Evolutionary conservation across 371 early-diverging fungal genomes (phyloP).

Genomic region (Umbelopsis sp.): DNA sequence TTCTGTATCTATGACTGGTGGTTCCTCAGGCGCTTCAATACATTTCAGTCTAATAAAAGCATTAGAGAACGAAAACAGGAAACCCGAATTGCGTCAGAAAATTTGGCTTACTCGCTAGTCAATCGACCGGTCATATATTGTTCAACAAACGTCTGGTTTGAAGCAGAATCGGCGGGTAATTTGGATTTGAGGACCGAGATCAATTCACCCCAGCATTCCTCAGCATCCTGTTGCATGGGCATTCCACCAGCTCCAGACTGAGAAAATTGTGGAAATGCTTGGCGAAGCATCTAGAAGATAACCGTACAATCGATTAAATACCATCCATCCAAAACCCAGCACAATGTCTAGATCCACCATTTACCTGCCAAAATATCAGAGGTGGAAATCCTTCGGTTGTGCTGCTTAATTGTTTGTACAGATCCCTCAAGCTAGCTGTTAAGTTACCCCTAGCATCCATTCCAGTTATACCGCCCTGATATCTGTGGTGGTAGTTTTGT

Average conservation of each 20-base stretch:
- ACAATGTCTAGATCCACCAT: background rate
- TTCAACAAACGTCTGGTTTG: conserved; percentile 71
- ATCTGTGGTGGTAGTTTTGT: conserved; percentile 22
- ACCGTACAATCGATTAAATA: background rate
- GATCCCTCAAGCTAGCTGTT: conserved; percentile 70
- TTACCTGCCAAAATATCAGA: conserved; percentile 76
- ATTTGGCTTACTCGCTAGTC: conserved; percentile 39
- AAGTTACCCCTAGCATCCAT: conserved; percentile 63
- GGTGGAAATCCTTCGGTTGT: conserved; percentile 81
- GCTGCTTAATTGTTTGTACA: conserved; percentile 73
- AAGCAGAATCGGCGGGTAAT: conserved; percentile 59
- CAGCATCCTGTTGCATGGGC: conserved; percentile 96
- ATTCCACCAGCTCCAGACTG: conserved; percentile 73
- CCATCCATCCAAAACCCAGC: background rate
- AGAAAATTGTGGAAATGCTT: conserved; percentile 86
- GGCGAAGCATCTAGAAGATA: conserved; percentile 66
- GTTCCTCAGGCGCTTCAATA: conserved; percentile 84
- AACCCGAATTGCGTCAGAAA: background rate
- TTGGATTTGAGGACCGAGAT: conserved; percentile 68
- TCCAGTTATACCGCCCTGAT: conserved; percentile 37
- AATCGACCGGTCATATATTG: conserved; percentile 87
- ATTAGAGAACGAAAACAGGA: background rate
- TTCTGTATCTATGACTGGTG: conserved; percentile 60
- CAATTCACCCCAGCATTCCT: conserved; percentile 93
- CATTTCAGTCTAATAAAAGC: conserved; percentile 60